Base-by-base conservation (phyloP, 495 filamentous ascomycete species). In the Xylaria scruposa region DNA sequence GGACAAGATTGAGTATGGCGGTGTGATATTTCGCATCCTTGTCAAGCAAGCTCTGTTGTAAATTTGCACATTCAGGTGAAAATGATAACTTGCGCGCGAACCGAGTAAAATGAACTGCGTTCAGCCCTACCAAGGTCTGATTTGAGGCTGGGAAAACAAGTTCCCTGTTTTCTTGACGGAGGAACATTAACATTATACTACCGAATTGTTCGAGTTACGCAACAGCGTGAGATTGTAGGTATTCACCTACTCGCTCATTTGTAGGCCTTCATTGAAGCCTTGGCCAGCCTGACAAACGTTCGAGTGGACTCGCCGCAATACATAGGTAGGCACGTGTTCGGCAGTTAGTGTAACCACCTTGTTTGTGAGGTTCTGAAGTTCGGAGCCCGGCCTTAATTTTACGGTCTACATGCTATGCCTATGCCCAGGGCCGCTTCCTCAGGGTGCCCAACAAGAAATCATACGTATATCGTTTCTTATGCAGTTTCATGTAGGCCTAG, bases 381-480 rank as follows among this genome's bases (percentile, higher is more conserved):
- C 1, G 60, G 13, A 9, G 59, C 36, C 24, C n/a, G 26, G 36
- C 12, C 19, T 33, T 36, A 26, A 26, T 54, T 63, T 17, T 21
- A 6, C 19, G n/a, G 15, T 29, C 13, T 47, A 47, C 24, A 33
- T 9, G 61, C n/a, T 42, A 33, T 10, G 29, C 10, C n/a, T 42
- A 33, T 10, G 29, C 10, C 21, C 24, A 26, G 21, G 61, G 42
- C 40, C 15, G 21, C 61, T 40, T 46, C 40, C 36, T 47, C 38
- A 42, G 61, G 21, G 26, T 31, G 42, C 17, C 13, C 26, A 24
- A 17, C 21, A 8, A 26, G 40, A 6, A 33, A 26, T 49, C 26
- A 49, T 65, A 44, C 44, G 10, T 65, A 44, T 65, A 44, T 65
- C 42, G 46, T n/a, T 36, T 26, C 9, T 26, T 4, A 67, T 40